Percentiles rank a stretch among this genome's conserved stretches.
Evolutionary conservation across 129 eudicot genomes (phyloP).

Genomic region (Glebionis coronaria): DNA sequence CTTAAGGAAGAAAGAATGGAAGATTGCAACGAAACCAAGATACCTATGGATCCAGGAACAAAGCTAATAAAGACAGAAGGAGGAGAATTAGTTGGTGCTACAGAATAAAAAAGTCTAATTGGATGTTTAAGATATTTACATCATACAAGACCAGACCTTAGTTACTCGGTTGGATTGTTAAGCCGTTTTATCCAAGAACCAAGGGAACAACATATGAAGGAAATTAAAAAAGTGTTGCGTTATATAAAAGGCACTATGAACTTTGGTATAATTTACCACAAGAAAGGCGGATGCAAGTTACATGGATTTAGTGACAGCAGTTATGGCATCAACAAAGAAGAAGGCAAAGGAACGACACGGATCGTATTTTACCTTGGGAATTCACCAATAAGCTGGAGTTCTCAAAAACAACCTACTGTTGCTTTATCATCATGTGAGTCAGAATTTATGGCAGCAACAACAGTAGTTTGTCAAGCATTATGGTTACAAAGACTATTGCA

Average conservation of each 20-base stretch:
- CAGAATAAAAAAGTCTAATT: not conserved
- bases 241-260: not conserved
- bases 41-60: not conserved
- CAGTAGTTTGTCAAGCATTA: not conserved
- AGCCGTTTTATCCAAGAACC: not conserved
- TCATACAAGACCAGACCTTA: not conserved
- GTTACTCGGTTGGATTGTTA: not conserved
- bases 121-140: not conserved
- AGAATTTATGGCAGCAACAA: not conserved
- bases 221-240: not conserved
- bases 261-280: not conserved
- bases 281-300: not conserved
- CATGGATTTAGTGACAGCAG: not conserved
- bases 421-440: not conserved
- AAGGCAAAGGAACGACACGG: slow-evolving; percentile 3
- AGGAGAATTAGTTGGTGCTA: not conserved
- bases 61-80: not conserved
- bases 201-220: not conserved
- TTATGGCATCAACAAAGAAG: slow-evolving; percentile 1
- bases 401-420: not conserved
- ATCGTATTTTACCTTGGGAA: not conserved
- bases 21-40: not conserved
- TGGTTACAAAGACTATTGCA: not conserved
- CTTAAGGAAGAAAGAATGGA: not conserved
- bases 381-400: slow-evolving; percentile 6